Percentiles rank a stretch among this genome's conserved stretches.
Conservation (phyloP, 1,284 basidiomycete species). For the Ceratobasidium theobromae region DNA sequence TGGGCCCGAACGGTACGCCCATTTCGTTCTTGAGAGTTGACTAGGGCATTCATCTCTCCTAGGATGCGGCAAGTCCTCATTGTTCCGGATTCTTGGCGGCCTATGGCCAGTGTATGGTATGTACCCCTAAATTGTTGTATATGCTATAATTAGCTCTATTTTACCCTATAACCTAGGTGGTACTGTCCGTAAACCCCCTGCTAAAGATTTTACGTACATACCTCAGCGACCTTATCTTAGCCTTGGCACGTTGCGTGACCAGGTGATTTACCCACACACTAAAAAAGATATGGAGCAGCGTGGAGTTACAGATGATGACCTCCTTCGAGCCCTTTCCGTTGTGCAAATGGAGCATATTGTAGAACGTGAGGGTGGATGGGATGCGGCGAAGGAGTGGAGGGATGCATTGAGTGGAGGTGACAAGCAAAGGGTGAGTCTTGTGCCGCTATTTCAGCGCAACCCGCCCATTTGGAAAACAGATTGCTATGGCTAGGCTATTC, state of each 20-base stretch:
- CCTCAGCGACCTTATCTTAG: constrained; percentile 95
- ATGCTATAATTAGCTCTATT: background rate
- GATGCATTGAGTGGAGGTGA: constrained; percentile 88
- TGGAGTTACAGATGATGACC: constrained; percentile 76
- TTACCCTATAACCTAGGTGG: constrained; percentile 56
- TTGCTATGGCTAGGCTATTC: constrained; percentile 96
- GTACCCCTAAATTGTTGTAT: constrained; percentile 30
- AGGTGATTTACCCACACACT: constrained; percentile 84
- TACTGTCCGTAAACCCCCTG: constrained; percentile 87
- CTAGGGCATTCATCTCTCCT: constrained; percentile 15
- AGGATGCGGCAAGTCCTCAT: constrained; percentile 85
- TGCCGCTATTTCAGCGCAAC: background rate
- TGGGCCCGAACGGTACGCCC: constrained; percentile 85
- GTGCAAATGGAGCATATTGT: constrained; percentile 90
- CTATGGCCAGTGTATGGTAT: constrained; percentile 94
- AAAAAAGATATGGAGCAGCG: constrained; percentile 72
- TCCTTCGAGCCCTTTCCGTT: constrained; percentile 70
- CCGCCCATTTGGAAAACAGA: constrained; percentile 47
- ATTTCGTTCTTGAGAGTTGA: constrained; percentile 33
- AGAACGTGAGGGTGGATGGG: constrained; percentile 97
- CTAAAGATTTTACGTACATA: constrained; percentile 89
- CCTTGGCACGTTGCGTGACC: constrained; percentile 90
- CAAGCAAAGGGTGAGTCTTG: constrained; percentile 57
- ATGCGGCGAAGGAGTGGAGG: constrained; percentile 85
- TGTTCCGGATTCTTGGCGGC: constrained; percentile 94